These are phyloP conservation scores for Thecaphora thlaspeos DNA, from an alignment of 1,284 basidiomycete genomes.

Conservation along the genomic window DNA sequence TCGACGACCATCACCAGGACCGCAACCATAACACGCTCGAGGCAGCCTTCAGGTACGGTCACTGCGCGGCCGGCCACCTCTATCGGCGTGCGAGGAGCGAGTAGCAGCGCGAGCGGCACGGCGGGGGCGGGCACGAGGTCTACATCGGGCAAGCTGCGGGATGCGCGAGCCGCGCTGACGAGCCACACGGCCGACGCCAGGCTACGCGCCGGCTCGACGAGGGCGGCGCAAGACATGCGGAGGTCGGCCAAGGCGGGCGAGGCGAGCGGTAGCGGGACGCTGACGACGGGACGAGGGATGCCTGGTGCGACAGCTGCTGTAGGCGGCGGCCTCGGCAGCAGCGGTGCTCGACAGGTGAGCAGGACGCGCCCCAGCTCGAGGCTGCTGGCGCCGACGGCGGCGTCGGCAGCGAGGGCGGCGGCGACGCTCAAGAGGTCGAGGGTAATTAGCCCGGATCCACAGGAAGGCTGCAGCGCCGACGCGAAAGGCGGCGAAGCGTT, in stretches of 20 bases:
- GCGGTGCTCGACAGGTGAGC: too few relatives aligned
- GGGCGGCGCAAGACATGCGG: too few relatives aligned
- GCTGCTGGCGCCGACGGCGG: conserved; percentile 23
- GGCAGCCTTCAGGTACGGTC: too few relatives aligned
- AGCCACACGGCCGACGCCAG: too few relatives aligned
- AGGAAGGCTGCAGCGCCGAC: background rate
- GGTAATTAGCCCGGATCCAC: background rate
- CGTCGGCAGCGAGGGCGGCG: conserved; percentile 18
- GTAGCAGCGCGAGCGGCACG: too few relatives aligned
- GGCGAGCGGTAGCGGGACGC: conserved; percentile 2
- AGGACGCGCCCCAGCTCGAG: conserved; percentile 2
- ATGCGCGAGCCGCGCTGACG: too few relatives aligned
- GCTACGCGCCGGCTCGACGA: too few relatives aligned
- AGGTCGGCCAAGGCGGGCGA: background rate
- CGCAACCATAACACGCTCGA: background rate
- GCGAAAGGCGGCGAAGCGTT: background rate
- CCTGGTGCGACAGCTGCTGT: conserved; percentile 15
- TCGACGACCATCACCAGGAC: background rate
- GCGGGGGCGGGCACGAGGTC: too few relatives aligned
- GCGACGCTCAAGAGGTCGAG: conserved; percentile 2
- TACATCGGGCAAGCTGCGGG: too few relatives aligned
- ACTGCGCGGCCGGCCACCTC: too few relatives aligned
- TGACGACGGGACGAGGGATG: conserved; percentile 18
- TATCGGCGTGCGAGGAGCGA: too few relatives aligned
- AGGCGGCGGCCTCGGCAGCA: too few relatives aligned